Evolutionary conservation across 768 basidiomycete genomes (phyloP).

Genomic region (Pisolithus orientalis): DNA sequence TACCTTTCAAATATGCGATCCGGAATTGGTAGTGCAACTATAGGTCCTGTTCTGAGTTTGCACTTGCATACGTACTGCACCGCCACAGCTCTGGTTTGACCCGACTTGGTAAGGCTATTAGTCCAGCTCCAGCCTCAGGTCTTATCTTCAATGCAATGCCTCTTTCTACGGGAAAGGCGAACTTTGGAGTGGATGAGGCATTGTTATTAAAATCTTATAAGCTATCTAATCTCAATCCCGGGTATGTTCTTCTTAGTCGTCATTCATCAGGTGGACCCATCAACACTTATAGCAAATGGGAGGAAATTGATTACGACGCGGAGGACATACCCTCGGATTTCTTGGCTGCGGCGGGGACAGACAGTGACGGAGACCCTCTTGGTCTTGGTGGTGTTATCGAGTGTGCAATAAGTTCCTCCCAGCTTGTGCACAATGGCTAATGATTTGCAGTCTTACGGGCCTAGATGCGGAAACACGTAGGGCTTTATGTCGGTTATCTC

Average conservation of each 20-base stretch:
- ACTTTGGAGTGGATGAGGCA: constrained; percentile 73
- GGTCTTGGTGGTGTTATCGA: constrained; percentile 64
- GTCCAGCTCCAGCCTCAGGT: too few relatives aligned
- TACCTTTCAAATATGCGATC: too few relatives aligned
- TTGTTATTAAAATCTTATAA: constrained; percentile 84
- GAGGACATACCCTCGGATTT: constrained; percentile 71
- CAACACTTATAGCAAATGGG: constrained; percentile 62
- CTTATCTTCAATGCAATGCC: constrained; percentile 9
- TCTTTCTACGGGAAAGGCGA: constrained; percentile 49
- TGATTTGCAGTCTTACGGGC: constrained; percentile 44
- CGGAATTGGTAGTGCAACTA: neutral
- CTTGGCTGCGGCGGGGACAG: constrained; percentile 51
- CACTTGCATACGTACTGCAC: neutral
- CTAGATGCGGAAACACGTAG: constrained; percentile 77
- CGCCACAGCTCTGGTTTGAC: neutral
- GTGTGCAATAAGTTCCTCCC: constrained; percentile 33
- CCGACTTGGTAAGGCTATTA: too few relatives aligned
- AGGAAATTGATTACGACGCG: constrained; percentile 80
- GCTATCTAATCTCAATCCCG: constrained; percentile 70
- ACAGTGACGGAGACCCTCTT: constrained; percentile 68
- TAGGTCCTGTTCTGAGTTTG: neutral
- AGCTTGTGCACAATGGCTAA: constrained; percentile 3
- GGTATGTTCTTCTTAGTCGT: constrained; percentile 36
- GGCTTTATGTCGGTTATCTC: constrained; percentile 22
- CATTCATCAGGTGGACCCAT: neutral